Percentiles rank a stretch among this genome's conserved stretches.
Evolutionary conservation across 805 yeast species (phyloP).

Genomic region (Candida orba): DNA sequence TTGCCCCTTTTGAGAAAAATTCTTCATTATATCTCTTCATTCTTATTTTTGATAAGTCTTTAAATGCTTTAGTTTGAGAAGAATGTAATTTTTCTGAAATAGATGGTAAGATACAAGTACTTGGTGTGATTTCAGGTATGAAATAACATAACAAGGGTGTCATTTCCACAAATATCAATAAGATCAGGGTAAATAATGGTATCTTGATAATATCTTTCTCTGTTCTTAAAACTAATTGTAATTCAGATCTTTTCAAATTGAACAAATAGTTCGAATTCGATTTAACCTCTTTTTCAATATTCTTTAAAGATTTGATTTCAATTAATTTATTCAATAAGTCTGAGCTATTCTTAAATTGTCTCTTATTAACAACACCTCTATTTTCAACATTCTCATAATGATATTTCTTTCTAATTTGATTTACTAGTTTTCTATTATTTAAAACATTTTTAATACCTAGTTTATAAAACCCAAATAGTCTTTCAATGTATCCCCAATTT

Average conservation of each 20-base stretch:
- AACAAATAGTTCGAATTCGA: constrained; percentile 21
- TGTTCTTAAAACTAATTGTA: constrained; percentile 38
- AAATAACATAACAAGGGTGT: constrained; percentile 47
- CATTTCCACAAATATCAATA: constrained; percentile 43
- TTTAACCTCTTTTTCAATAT: constrained; percentile 11
- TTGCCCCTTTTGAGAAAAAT: constrained; percentile 14
- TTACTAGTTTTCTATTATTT: constrained; percentile 32
- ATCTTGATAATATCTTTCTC: constrained; percentile 39
- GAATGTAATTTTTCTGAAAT: constrained; percentile 26
- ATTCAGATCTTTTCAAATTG: constrained; percentile 37
- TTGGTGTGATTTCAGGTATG: constrained; percentile 50
- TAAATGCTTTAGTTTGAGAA: constrained; percentile 21
- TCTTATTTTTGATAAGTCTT: constrained; percentile 12
- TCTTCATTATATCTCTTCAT: constrained; percentile 10
- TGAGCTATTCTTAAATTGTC: constrained; percentile 27
- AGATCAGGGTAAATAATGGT: constrained; percentile 43
- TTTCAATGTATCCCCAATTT: constrained; percentile 37
- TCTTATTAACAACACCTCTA: constrained; percentile 14
- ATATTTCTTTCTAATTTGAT: constrained; percentile 21
- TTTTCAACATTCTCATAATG: constrained; percentile 21
- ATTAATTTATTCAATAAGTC: constrained; percentile 31
- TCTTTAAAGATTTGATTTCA: constrained; percentile 28
- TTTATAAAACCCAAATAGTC: constrained; percentile 45
- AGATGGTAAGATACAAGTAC: constrained; percentile 49
- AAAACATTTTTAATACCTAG: constrained; percentile 52